These are phyloP conservation scores for Lithohypha guttulata DNA, from an alignment of 2,329 filamentous ascomycete genomes.

Conservation along the genomic window DNA sequence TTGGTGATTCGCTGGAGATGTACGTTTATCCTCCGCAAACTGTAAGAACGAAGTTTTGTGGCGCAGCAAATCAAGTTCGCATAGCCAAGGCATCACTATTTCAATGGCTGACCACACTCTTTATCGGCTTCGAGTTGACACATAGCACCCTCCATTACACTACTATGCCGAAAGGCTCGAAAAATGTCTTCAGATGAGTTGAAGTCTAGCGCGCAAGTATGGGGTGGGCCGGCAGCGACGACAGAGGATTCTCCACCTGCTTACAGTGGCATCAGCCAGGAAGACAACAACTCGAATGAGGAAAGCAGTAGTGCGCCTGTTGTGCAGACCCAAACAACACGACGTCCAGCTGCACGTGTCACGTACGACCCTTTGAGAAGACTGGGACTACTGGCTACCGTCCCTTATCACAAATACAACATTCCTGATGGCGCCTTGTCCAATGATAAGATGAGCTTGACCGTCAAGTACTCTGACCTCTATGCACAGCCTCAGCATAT, in stretches of 20 bases:
- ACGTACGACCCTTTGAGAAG: constrained; percentile 13
- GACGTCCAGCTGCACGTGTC: background rate
- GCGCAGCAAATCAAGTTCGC: too few relatives aligned
- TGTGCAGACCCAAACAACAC: background rate
- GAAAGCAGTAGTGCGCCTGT: background rate
- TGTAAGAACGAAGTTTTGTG: too few relatives aligned
- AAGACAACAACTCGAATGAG: background rate
- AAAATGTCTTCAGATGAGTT: constrained; percentile 5
- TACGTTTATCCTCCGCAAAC: too few relatives aligned
- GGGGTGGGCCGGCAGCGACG: background rate
- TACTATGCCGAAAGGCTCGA: too few relatives aligned
- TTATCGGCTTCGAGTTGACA: too few relatives aligned
- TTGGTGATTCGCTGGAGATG: too few relatives aligned
- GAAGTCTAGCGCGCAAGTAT: constrained; percentile 7
- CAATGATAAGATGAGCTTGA: constrained; percentile 21
- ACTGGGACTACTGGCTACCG: constrained; percentile 15
- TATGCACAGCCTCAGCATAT: constrained; percentile 20
- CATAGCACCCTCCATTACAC: too few relatives aligned
- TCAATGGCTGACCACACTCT: too few relatives aligned
- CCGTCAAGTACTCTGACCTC: constrained; percentile 21
- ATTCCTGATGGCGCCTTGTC: constrained; percentile 21
- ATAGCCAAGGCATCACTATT: too few relatives aligned
- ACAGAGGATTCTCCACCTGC: constrained; percentile 4
- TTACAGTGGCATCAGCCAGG: background rate
- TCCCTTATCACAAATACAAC: constrained; percentile 23